These are phyloP conservation scores for Leucocoprinus sp. DNA, from an alignment of 768 basidiomycete species.

Conservation along the genomic window DNA sequence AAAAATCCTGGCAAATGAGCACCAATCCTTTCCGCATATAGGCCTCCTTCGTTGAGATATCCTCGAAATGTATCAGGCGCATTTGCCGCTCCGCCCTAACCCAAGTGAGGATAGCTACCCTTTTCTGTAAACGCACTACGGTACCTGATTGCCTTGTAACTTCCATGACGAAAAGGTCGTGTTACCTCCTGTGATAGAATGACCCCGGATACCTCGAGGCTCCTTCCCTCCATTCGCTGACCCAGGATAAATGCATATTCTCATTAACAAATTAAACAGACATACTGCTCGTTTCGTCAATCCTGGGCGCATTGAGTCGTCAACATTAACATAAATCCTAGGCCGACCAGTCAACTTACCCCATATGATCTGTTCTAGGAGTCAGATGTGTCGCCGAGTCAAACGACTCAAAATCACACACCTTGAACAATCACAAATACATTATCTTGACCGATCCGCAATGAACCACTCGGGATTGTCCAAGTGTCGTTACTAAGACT, in stretches of 20 bases:
- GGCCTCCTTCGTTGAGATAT: conserved; percentile 61
- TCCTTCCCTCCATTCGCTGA: conserved; percentile 50
- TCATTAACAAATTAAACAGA: neutral
- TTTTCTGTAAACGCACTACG: conserved; percentile 39
- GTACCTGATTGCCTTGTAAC: conserved; percentile 69
- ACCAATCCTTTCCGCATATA: conserved; percentile 60
- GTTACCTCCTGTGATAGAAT: conserved; percentile 54
- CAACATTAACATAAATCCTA: neutral
- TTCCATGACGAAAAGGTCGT: conserved; percentile 56
- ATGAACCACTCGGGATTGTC: conserved; percentile 41
- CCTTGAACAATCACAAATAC: conserved; percentile 65
- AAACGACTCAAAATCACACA: conserved; percentile 7
- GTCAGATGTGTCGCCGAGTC: neutral
- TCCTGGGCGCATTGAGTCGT: conserved; percentile 19
- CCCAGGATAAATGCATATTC: neutral
- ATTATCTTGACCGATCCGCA: conserved; percentile 48
- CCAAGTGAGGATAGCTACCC: conserved; percentile 22
- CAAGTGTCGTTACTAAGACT: conserved; percentile 36
- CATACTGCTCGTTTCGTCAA: conserved; percentile 41
- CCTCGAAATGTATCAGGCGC: conserved; percentile 55
- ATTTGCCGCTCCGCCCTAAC: conserved; percentile 21
- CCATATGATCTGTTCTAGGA: conserved; percentile 36
- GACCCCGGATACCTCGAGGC: conserved; percentile 73
- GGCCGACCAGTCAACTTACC: conserved; percentile 22
- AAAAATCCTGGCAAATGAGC: conserved; percentile 73